Evolutionary conservation across 2,329 filamentous ascomycete species (phyloP), one percentile per base, ranked within the genome.

Genomic region (Aspergillus tubingensis): DNA sequence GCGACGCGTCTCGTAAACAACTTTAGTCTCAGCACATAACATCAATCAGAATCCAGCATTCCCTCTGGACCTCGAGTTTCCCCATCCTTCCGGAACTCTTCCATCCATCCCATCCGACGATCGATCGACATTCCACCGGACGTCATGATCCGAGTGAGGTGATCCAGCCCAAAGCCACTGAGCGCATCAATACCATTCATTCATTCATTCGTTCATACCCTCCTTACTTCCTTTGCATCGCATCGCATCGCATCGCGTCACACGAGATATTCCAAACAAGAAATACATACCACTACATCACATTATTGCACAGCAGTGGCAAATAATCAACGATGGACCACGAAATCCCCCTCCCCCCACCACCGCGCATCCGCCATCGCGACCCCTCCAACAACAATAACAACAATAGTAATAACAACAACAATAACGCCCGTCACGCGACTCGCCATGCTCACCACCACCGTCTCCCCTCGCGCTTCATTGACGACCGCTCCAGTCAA

Each of bases 261-360:
- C 30, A 30, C 41, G 7, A n/a, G 23, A 15, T 41, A 11, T 21
- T 41, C 39, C 38, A 6, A 39, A n/a, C 21, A 41, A 27, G 30
- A 39, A 49, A 44, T 39, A 48, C 21, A 19, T 10, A 23, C 21
- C 8, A 38, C 15, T 5, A 36, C 32, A 4, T 27, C 32, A 17
- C 10, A 39, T 30, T 36, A 13, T 36, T 13, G 32, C 32, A 36
- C 32, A 11, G 32, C 5, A 36, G 32, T 36, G 32, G 23, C 27
- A 19, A 23, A 43, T 57, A 41, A n/a, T 8, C 13, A 53, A 62
- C 13, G 48, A 78, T 78, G 76, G 75, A 78, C 54, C 69, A 66
- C 65, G 76, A 79, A 62, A 56, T 77, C 23, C 76, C 76, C 27
- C 74, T 77, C 36, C 76, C 75, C 25, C 75, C 76, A 17, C 72